phyloP scores from a whole-genome alignment of 2,329 filamentous ascomycete species.

The Fusarium sacchari region DNA sequence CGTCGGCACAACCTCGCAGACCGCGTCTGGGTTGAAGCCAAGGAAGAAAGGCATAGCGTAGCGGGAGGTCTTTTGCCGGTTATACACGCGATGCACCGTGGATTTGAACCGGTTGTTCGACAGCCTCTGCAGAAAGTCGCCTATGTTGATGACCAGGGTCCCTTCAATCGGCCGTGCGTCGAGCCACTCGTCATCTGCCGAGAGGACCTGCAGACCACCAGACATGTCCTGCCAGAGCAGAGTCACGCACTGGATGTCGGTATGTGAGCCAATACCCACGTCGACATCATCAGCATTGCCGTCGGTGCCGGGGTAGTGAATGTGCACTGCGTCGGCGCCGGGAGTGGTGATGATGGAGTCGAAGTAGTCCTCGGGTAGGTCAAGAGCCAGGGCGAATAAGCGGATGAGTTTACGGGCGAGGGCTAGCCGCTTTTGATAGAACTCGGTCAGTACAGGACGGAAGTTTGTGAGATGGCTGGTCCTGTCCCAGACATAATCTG shows the following conservation, averaged over 20 bases:
- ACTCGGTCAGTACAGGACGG: background rate
- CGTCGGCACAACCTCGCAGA: constrained; percentile 6
- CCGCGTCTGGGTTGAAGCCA: constrained; percentile 3
- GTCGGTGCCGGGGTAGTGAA: constrained; percentile 5
- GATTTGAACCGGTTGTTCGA: constrained; percentile 4
- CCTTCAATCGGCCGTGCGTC: background rate
- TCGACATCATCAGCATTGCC: background rate
- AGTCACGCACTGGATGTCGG: constrained; percentile 8
- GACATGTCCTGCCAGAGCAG: constrained; percentile 23
- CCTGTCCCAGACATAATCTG: constrained; percentile 1
- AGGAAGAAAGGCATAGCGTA: constrained; percentile 9
- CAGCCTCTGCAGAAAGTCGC: constrained; percentile 1
- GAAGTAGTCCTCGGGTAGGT: constrained; percentile 2
- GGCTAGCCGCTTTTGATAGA: background rate
- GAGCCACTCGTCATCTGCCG: constrained; percentile 13
- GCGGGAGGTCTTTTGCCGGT: background rate
- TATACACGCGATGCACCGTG: constrained; percentile 12
- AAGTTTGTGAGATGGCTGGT: background rate
- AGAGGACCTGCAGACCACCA: background rate
- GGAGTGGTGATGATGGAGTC: constrained; percentile 6
- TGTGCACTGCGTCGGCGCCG: constrained; percentile 5
- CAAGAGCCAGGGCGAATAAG: constrained; percentile 1
- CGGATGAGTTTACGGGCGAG: constrained; percentile 9
- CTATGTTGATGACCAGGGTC: constrained; percentile 10
- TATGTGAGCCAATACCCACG: constrained; percentile 7